Conservation (phyloP, 2,329 filamentous ascomycete species). For the Piedraia hortae region DNA sequence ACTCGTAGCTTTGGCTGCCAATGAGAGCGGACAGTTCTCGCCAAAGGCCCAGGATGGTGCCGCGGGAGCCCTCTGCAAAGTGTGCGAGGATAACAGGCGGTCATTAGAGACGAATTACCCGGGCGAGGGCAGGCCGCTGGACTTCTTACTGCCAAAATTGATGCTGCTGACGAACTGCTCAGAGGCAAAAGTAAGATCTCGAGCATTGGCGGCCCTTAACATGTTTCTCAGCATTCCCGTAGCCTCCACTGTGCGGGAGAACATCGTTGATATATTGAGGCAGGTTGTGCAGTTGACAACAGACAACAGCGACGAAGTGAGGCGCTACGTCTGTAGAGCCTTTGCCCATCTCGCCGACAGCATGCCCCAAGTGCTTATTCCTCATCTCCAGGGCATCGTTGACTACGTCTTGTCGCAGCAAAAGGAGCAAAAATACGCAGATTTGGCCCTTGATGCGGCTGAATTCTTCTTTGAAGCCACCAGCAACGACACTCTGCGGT, state of each 20-base stretch:
- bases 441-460: constrained; percentile 76
- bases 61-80: constrained; percentile 77
- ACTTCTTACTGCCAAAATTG: constrained; percentile 70
- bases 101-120: constrained; percentile 67
- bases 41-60: constrained; percentile 65
- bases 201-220: constrained; percentile 65
- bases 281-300: constrained; percentile 57
- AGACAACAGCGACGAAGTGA: constrained; percentile 55
- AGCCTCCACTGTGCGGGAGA: constrained; percentile 44
- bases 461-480: constrained; percentile 94
- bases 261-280: constrained; percentile 54
- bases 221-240: constrained; percentile 62
- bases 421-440: constrained; percentile 50
- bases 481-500: constrained; percentile 58
- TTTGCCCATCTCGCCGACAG: constrained; percentile 84
- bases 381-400: constrained; percentile 65
- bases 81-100: constrained; percentile 86
- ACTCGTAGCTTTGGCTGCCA: constrained; percentile 49
- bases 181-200: constrained; percentile 48
- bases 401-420: constrained; percentile 86
- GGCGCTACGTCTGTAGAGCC: constrained; percentile 73
- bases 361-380: constrained; percentile 66
- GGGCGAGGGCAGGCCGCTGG: constrained; percentile 52
- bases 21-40: constrained; percentile 38
- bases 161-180: constrained; percentile 60